A percentile compares a stretch with the other conserved stretches of the same genome.
Conservation (phyloP, 164 flowering plant species). For the Kalanchoe fedtschenkoi region DNA sequence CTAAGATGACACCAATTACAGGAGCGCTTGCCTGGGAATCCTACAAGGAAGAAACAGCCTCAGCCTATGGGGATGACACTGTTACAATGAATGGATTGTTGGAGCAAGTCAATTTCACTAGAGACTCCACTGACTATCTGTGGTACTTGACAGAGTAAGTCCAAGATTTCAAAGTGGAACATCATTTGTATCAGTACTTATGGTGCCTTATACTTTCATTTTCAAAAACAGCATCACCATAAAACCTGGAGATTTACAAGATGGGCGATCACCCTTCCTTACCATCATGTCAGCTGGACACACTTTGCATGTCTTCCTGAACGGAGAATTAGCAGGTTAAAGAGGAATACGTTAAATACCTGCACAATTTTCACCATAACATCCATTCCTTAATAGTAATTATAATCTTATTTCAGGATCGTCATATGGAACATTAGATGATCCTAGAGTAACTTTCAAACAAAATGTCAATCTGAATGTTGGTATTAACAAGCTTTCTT, state of each 20-base stretch:
- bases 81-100: slow-evolving; percentile 30
- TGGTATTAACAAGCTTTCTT: slow-evolving; percentile 69
- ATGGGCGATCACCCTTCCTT: slow-evolving; percentile 48
- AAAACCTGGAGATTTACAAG: slow-evolving; percentile 46
- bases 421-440: slow-evolving; percentile 50
- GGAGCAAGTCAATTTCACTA: slow-evolving; percentile 70
- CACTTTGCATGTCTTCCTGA: slow-evolving; percentile 70
- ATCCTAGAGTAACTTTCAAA: slow-evolving; percentile 56
- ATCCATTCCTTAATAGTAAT: neutral
- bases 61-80: slow-evolving; percentile 33
- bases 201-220: neutral
- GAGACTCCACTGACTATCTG: slow-evolving; percentile 71
- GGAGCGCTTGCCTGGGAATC: slow-evolving; percentile 58
- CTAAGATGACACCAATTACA: slow-evolving; percentile 32
- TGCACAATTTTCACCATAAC: neutral
- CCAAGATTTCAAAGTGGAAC: neutral
- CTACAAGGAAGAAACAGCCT: slow-evolving; percentile 51
- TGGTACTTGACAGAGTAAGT: slow-evolving; percentile 90
- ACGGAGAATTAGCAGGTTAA: slow-evolving; percentile 71
- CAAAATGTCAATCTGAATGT: slow-evolving; percentile 39
- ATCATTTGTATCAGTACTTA: neutral
- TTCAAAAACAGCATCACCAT: slow-evolving; percentile 41
- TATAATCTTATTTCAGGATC: slow-evolving; percentile 38
- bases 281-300: slow-evolving; percentile 82
- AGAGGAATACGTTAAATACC: neutral